A percentile compares a stretch with the other conserved stretches of the same genome.
Conservation (phyloP, 768 basidiomycete genomes). For the Agaricus sinodeliciosus region DNA sequence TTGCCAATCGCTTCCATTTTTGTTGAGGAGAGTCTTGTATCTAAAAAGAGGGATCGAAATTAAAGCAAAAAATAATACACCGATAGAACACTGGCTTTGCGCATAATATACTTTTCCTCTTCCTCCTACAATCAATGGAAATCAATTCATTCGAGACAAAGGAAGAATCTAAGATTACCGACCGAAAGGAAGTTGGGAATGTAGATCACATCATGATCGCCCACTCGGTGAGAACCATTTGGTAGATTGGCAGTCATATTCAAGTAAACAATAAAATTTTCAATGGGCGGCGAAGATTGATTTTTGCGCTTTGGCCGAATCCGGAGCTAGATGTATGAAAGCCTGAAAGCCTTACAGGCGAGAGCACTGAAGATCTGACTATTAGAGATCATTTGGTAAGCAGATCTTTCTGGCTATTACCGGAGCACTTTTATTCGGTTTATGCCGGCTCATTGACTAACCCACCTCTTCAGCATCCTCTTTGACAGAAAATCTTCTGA, state of each 20-base stretch:
- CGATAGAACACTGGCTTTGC: conserved; percentile 53
- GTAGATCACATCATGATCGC: conserved; percentile 49
- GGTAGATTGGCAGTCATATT: neutral
- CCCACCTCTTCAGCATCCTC: no score
- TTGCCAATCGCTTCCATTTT: conserved; percentile 73
- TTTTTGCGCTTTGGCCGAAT: no score
- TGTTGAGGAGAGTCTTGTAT: conserved; percentile 72
- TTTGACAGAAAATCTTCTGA: no score
- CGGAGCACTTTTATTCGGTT: no score
- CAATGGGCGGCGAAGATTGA: no score
- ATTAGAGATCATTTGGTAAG: no score
- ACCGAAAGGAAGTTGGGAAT: conserved; percentile 71
- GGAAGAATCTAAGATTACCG: conserved; percentile 9
- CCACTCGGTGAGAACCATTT: conserved; percentile 20
- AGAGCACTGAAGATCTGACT: no score
- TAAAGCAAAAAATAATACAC: conserved; percentile 11
- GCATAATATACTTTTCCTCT: conserved; percentile 72
- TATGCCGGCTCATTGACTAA: no score
- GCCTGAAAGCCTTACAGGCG: no score
- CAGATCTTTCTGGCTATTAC: no score
- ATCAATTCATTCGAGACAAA: neutral
- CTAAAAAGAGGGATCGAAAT: conserved; percentile 30
- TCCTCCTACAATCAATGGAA: conserved; percentile 28
- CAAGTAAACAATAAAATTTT: neutral
- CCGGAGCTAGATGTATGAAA: no score